Percentiles rank a stretch among this genome's conserved stretches.
Conservation (phyloP, 2,329 filamentous ascomycete species). For the Ascochyta lentis region DNA sequence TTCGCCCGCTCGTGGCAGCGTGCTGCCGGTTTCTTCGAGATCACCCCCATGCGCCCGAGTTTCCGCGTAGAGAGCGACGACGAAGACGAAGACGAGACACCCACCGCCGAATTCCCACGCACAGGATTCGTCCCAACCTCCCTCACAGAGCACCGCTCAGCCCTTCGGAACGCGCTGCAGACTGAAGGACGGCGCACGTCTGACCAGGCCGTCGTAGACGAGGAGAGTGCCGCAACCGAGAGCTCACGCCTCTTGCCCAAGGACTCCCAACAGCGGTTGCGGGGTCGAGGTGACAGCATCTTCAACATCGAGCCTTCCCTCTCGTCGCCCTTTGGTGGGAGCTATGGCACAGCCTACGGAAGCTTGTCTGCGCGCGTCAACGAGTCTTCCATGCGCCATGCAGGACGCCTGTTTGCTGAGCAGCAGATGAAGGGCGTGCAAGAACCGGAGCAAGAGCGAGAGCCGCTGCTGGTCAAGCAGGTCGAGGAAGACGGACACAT, state of each 20-base stretch:
- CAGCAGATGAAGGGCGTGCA: slow-evolving; percentile 53
- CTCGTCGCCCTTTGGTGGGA: slow-evolving; percentile 73
- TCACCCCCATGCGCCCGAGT: slow-evolving; percentile 78
- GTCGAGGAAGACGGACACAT: slow-evolving; percentile 84
- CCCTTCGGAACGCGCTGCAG: slow-evolving; percentile 51
- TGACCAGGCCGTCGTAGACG: slow-evolving; percentile 48
- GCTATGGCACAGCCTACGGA: slow-evolving; percentile 70
- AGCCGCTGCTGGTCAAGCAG: slow-evolving; percentile 85
- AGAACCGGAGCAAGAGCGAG: slow-evolving; percentile 57
- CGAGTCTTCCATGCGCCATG: slow-evolving; percentile 63
- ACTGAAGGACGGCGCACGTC: slow-evolving; percentile 45
- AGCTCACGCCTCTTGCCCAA: slow-evolving; percentile 39
- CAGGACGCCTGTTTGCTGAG: slow-evolving; percentile 58
- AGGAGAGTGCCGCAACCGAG: slow-evolving; percentile 43
- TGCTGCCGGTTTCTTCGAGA: slow-evolving; percentile 85
- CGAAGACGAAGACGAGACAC: slow-evolving; percentile 30
- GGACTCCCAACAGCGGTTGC: slow-evolving; percentile 36
- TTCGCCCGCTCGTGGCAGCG: slow-evolving; percentile 93
- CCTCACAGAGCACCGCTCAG: slow-evolving; percentile 50
- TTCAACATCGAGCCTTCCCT: slow-evolving; percentile 62
- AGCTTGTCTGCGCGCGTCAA: slow-evolving; percentile 64
- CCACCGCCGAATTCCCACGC: slow-evolving; percentile 45
- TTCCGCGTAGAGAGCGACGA: slow-evolving; percentile 63
- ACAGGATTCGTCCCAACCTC: slow-evolving; percentile 42
- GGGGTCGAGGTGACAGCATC: slow-evolving; percentile 52